Evolutionary conservation across 106 monocot genomes (phyloP).

Genomic region (Triglochin maritima): DNA sequence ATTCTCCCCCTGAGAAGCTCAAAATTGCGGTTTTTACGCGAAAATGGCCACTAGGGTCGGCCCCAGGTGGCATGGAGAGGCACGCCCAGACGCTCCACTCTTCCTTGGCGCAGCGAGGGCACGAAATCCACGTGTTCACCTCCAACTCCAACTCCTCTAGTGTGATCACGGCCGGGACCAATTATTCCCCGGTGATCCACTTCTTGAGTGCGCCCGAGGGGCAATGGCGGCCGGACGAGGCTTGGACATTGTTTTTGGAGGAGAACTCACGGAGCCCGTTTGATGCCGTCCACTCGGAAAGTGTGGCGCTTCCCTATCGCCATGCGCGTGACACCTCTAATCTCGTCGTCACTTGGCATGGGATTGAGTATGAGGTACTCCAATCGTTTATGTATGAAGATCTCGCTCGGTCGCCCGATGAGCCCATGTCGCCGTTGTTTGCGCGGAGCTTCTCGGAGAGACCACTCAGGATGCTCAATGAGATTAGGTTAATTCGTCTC

Average conservation of each 20-base stretch:
- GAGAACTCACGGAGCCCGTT: conserved; percentile 45
- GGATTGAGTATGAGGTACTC: conserved; percentile 70
- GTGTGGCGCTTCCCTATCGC: conserved; percentile 66
- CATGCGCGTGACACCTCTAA: conserved; percentile 46
- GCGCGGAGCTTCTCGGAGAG: conserved; percentile 66
- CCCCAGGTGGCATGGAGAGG: conserved; percentile 89
- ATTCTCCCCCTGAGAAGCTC: conserved; percentile 28
- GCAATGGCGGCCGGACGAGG: conserved; percentile 64
- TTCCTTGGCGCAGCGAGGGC: conserved; percentile 60
- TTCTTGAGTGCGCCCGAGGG: conserved; percentile 27
- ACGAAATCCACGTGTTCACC: conserved; percentile 80
- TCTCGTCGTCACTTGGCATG: conserved; percentile 89
- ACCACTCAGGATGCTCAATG: conserved; percentile 6
- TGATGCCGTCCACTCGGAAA: conserved; percentile 87
- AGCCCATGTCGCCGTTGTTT: conserved; percentile 38
- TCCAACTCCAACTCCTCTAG: conserved; percentile 16
- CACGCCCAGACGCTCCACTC: conserved; percentile 78
- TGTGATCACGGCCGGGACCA: background rate
- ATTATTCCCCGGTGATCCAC: conserved; percentile 30
- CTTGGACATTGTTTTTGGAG: conserved; percentile 48
- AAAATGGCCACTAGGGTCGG: conserved; percentile 57
- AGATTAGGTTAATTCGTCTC: too few relatives aligned
- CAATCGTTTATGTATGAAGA: conserved; percentile 77
- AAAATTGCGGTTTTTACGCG: conserved; percentile 80
- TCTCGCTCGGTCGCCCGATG: conserved; percentile 36